Evolutionary conservation across 257 asterid genomes (phyloP), one percentile per base, ranked within the genome.

Genomic region (Agastache rugosa): DNA sequence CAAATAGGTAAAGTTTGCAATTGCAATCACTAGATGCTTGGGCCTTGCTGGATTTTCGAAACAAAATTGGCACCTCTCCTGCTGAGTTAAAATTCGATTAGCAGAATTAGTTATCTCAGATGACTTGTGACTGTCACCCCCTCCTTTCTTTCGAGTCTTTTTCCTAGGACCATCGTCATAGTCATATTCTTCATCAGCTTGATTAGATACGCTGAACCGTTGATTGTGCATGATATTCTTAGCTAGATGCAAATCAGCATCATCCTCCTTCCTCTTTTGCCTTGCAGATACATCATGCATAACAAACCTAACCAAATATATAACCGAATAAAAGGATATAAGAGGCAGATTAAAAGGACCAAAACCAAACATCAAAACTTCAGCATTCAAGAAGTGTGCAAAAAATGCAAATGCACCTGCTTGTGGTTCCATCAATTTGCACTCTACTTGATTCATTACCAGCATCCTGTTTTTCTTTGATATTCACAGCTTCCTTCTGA

Each of bases 131-230:
- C 79, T 83, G 63, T 68, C 58, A 68, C 70, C 77, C 70, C 86
- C 88, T 72, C 80, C 89, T 86, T 83, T 89, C 88, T 87, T 88
- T 60, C 89, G 83, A 59, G 68, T 19, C 81, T 89, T 95, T 71
- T 70, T 89, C 81, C 82, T 87, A 64, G 98, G 96, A 60, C 90
- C 91, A 31, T 81, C 96, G 45, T 95, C 99, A 75, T 89, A 89
- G 75, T 94, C 99, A 75, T 95, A 92, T 83, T 95, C 99, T 73
- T 92, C 98, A 80, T 95, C 97, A 22, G 96, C 96, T 83, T 84
- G 96, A 75, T 82, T 77, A 63, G 95, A 79, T 63, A 73, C 60
- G 71, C 77, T 87, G 76, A 78, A 94, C 55, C 86, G 81, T 71
- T 90, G 86, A 77, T 90, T 90, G 20, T 85, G 86, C 81, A 76